Evolutionary conservation across 257 asterid species (phyloP).

Genomic region (Leptodermis oblonga): DNA sequence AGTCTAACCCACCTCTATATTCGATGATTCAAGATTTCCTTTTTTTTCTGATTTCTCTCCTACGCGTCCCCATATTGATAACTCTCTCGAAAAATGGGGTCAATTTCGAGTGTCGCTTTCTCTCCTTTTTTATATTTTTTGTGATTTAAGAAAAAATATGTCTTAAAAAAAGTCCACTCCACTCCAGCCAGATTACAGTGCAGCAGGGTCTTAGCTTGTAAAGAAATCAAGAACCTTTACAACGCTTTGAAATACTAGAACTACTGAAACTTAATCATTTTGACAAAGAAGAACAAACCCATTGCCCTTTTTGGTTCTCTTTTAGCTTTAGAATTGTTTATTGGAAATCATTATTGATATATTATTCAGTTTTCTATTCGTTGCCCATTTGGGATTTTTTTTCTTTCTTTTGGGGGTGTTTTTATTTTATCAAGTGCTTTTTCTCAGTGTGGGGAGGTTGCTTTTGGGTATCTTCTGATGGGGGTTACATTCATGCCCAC

Average conservation of each 20-base stretch:
- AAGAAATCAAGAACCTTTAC: constrained; percentile 17
- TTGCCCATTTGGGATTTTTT: constrained; percentile 34
- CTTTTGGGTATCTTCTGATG: constrained; percentile 34
- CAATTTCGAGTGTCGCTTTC: not conserved
- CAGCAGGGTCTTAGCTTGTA: constrained; percentile 41
- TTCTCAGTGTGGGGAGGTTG: constrained; percentile 33
- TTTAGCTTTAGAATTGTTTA: constrained; percentile 18
- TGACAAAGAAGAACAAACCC: constrained; percentile 7
- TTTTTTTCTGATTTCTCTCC: too few relatives aligned
- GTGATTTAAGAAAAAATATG: too few relatives aligned
- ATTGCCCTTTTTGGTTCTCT: constrained; percentile 25
- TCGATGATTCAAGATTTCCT: not conserved
- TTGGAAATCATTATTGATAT: constrained; percentile 12
- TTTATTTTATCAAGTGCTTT: constrained; percentile 30
- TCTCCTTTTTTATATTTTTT: not conserved
- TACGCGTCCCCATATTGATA: constrained; percentile 24
- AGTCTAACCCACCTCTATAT: constrained; percentile 8
- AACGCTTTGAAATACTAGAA: not conserved
- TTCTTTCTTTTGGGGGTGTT: constrained; percentile 13
- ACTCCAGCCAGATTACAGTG: constrained; percentile 54
- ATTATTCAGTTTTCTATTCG: not conserved
- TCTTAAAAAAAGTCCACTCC: constrained; percentile 11
- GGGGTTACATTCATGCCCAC: constrained; percentile 33
- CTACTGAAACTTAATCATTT: not conserved
- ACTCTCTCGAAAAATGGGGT: constrained; percentile 21